Percentiles rank a stretch among this genome's conserved stretches.
These are phyloP conservation scores for Penicillium sp. DNA, from an alignment of 2,329 filamentous ascomycete species.

Conservation along the genomic window DNA sequence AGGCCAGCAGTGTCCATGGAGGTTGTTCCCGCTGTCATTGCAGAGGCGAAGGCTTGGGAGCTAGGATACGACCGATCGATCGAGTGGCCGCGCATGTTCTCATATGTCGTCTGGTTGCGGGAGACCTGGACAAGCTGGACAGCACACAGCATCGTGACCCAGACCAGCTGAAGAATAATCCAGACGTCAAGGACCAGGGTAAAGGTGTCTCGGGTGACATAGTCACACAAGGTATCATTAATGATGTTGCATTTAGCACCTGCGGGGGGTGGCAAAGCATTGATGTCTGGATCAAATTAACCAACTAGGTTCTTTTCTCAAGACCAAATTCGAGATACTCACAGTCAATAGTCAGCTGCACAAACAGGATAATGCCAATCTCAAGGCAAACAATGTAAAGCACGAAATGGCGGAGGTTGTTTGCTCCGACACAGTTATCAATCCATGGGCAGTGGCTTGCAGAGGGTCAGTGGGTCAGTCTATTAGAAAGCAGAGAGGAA, in stretches of 20 bases:
- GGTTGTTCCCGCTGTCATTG: constrained; percentile 69
- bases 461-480: constrained; percentile 5
- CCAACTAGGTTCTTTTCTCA: background rate
- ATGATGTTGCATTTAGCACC: constrained; percentile 67
- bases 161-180: constrained; percentile 79
- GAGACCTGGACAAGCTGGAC: constrained; percentile 93
- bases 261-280: constrained; percentile 53
- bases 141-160: constrained; percentile 95
- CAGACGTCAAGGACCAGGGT: constrained; percentile 76
- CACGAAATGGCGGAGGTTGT: constrained; percentile 95
- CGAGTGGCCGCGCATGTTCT: constrained; percentile 84
- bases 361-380: constrained; percentile 67
- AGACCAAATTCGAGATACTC: constrained; percentile 35
- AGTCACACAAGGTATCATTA: constrained; percentile 68
- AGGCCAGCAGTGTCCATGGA: constrained; percentile 68
- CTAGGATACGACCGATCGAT: constrained; percentile 54
- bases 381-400: constrained; percentile 80
- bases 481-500: constrained; percentile 19
- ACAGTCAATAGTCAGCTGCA: constrained; percentile 72
- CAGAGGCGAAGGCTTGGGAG: constrained; percentile 58
- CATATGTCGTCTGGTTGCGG: constrained; percentile 90
- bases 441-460: constrained; percentile 96
- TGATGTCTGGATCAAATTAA: constrained; percentile 55
- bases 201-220: constrained; percentile 78
- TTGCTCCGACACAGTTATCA: constrained; percentile 90